Base-by-base conservation (phyloP, 78 protist genomes). In the Dictyostelium intermedium region DNA sequence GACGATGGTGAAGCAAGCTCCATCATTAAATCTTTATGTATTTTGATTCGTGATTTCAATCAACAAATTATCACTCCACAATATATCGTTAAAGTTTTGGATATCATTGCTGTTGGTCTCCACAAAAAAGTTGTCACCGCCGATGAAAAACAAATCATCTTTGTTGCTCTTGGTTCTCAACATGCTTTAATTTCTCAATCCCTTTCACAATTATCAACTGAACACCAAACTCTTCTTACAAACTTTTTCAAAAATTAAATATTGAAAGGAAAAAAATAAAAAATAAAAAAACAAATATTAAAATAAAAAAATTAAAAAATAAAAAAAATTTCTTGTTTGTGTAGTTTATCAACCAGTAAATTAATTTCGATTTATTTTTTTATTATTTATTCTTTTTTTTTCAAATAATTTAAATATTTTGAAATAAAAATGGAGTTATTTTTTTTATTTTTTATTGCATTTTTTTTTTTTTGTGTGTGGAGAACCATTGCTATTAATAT, bases 1-100 rank as follows among this genome's bases (percentile, higher is more conserved):
- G 86, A 82, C 23, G 76, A 82, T 47, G 50, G 60, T 34, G 86
- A 82, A 60, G 61, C 50, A 1, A 32, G 18, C 41, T 77, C 82
- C 27, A 41, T 43, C 60, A 77, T 77, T 25, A 77, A 77, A 35
- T 77, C 82, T 10, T 41, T 77, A 14, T 16, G 41, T 34, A 34
- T 16, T 34, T 35, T 72, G 39, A 30, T 72, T 34, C 39, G 45
- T 30, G 45, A 27, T 18, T 72, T 34, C 45, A 27, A 13, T 72
- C 43, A 30, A 32, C 43, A 34, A 72, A 20, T 72, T 72, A 30
- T 72, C 3, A 30, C 43, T 34, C 27, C 0, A 66, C 30, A 66
- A 27, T 27, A 66, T 16, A 72, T 72, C 10, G 45, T 72, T 72
- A 72, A 18, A 34, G 45, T 72, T 72, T 72, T 72, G 25, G 43